These are phyloP conservation scores for Coemansia sp. DNA, from an alignment of 192 early-diverging fungal genomes.

Conservation along the genomic window DNA sequence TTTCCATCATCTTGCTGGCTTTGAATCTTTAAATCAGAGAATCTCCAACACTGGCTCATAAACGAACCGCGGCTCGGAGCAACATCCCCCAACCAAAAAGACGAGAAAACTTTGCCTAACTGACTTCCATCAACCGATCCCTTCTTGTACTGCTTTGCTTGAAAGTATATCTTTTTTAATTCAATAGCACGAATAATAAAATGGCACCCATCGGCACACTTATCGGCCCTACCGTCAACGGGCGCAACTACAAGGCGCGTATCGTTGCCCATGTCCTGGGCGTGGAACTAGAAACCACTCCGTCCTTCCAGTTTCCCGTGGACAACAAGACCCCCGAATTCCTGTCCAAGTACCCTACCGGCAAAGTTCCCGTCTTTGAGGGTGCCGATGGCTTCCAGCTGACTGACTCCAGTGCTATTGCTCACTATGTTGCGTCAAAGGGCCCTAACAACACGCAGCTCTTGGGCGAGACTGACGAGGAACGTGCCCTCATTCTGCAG, in stretches of 20 bases:
- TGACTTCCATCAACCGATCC: constrained; percentile 11
- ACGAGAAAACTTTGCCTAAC: background rate
- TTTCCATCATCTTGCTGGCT: too few species aligned
- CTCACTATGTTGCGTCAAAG: constrained; percentile 71
- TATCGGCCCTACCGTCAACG: constrained; percentile 29
- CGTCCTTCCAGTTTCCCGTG: constrained; percentile 62
- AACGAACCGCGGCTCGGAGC: too few species aligned
- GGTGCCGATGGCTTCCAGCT: constrained; percentile 70
- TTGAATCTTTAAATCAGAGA: too few species aligned
- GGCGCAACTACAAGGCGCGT: constrained; percentile 61
- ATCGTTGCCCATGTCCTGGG: constrained; percentile 78
- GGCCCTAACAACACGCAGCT: constrained; percentile 47
- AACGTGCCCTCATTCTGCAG: constrained; percentile 65
- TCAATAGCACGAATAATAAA: background rate
- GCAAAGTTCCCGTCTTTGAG: constrained; percentile 90
- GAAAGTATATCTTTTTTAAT: background rate
- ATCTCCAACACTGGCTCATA: too few species aligned
- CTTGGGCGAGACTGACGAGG: constrained; percentile 60
- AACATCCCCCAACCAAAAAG: too few species aligned
- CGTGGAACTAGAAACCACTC: constrained; percentile 66
- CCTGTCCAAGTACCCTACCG: constrained; percentile 87
- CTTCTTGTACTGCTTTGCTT: constrained; percentile 2
- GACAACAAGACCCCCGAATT: constrained; percentile 81
- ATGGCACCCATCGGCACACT: constrained; percentile 49
- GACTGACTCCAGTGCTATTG: constrained; percentile 88